Percentiles rank a stretch among this genome's conserved stretches.
phyloP scores from a whole-genome alignment of 1,139 yeast species.

The Hanseniaspora gamundiae region DNA sequence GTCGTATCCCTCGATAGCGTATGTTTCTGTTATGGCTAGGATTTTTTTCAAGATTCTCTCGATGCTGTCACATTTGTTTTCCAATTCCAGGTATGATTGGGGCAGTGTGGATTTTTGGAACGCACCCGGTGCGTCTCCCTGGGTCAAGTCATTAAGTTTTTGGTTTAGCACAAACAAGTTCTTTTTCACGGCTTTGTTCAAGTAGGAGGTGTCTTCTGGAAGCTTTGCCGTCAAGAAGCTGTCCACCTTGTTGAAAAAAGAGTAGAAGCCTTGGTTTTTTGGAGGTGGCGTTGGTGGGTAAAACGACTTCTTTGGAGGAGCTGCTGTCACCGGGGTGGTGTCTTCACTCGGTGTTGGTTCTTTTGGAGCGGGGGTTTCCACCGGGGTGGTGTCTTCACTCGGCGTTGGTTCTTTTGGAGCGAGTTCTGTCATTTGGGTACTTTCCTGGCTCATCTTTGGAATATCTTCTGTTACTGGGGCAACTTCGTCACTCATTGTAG shows the following conservation, averaged over 20 bases:
- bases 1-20: constrained; percentile 55
- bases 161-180: constrained; percentile 7
- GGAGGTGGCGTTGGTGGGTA: neutral
- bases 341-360: neutral
- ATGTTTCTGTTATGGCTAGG: constrained; percentile 43
- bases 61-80: constrained; percentile 51
- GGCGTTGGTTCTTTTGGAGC: neutral
- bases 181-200: constrained; percentile 7
- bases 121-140: constrained; percentile 1
- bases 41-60: constrained; percentile 49
- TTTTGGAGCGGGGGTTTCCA: constrained; percentile 1
- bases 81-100: constrained; percentile 55
- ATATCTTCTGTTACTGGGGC: too few relatives aligned
- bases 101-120: constrained; percentile 45
- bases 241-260: constrained; percentile 7
- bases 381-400: too few relatives aligned
- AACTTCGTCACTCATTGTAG: too few relatives aligned
- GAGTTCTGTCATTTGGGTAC: neutral
- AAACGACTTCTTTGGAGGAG: too few relatives aligned
- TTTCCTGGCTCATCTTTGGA: too few relatives aligned
- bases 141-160: constrained; percentile 3
- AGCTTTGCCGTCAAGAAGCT: constrained; percentile 6
- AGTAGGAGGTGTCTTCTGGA: constrained; percentile 5
- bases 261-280: constrained; percentile 6
- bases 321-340: neutral